These are phyloP conservation scores for Lanmaoa rubissima DNA, from an alignment of 768 basidiomycete genomes.

Conservation along the genomic window DNA sequence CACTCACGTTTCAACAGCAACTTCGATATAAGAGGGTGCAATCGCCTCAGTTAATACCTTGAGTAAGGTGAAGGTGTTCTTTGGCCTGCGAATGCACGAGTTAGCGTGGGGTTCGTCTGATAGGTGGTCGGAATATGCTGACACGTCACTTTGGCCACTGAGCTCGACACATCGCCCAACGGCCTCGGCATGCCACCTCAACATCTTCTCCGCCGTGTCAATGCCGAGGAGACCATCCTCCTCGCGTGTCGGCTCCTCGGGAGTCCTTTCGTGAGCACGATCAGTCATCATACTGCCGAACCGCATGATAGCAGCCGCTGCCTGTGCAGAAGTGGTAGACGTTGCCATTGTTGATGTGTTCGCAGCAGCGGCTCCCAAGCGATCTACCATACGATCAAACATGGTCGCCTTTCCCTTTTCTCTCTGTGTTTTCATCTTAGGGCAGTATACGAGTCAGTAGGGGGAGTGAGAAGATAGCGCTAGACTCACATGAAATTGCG, in stretches of 20 bases:
- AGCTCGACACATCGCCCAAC: constrained; percentile 93
- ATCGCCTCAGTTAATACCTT: constrained; percentile 86
- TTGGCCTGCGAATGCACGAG: constrained; percentile 55
- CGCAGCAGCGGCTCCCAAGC: constrained; percentile 71
- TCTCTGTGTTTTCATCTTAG: constrained; percentile 58
- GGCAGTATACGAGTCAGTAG: constrained; percentile 3
- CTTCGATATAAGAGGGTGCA: constrained; percentile 80
- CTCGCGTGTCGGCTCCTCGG: constrained; percentile 71
- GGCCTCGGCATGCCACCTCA: constrained; percentile 98
- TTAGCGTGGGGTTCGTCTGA: neutral
- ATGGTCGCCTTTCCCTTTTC: constrained; percentile 62
- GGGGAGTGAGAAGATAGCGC: neutral
- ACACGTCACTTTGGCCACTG: constrained; percentile 81
- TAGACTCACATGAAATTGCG: constrained; percentile 77
- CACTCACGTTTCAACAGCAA: constrained; percentile 90
- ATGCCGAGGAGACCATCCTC: constrained; percentile 81
- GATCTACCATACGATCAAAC: constrained; percentile 91
- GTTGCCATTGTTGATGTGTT: constrained; percentile 57
- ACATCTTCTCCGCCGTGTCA: constrained; percentile 81
- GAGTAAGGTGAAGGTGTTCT: constrained; percentile 81
- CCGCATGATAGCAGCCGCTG: constrained; percentile 85
- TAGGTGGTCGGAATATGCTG: constrained; percentile 31
- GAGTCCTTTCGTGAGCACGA: constrained; percentile 46
- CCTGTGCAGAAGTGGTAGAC: constrained; percentile 74
- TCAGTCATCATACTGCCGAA: constrained; percentile 77